Conservation (phyloP, 2,329 filamentous ascomycete species). For the Scedosporium dehoogii region DNA sequence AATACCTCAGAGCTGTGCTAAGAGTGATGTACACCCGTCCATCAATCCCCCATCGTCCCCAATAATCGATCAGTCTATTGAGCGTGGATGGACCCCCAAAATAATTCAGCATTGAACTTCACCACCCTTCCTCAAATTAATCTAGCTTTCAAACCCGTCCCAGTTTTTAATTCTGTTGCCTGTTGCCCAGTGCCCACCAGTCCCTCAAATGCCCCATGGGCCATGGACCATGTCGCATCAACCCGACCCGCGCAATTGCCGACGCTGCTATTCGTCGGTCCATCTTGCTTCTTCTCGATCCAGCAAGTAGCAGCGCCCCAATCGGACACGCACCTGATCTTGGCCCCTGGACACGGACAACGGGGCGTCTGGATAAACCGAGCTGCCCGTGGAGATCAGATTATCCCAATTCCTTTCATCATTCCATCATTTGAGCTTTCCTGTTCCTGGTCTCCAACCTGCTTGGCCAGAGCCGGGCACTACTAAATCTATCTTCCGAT, state of each 20-base stretch:
- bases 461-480: too few relatives aligned
- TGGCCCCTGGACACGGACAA: not conserved
- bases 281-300: not conserved
- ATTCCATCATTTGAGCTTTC: not conserved
- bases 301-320: not conserved
- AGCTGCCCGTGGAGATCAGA: not conserved
- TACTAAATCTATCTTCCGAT: too few relatives aligned
- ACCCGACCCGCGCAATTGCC: not conserved
- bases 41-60: too few relatives aligned
- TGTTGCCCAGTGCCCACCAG: not conserved
- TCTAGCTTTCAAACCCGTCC: not conserved
- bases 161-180: constrained; percentile 1
- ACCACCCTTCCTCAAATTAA: too few relatives aligned
- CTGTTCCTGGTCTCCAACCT: too few relatives aligned
- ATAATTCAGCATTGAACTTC: too few relatives aligned
- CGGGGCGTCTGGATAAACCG: not conserved
- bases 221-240: not conserved
- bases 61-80: too few relatives aligned
- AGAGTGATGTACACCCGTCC: too few relatives aligned
- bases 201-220: not conserved
- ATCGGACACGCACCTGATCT: not conserved
- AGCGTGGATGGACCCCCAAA: too few relatives aligned
- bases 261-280: not conserved
- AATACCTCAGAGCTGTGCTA: too few relatives aligned
- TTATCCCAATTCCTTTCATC: not conserved